Evolutionary conservation across 495 filamentous ascomycete genomes (phyloP), one percentile per base, ranked within the genome.

Genomic region (Oidiodendron maius): DNA sequence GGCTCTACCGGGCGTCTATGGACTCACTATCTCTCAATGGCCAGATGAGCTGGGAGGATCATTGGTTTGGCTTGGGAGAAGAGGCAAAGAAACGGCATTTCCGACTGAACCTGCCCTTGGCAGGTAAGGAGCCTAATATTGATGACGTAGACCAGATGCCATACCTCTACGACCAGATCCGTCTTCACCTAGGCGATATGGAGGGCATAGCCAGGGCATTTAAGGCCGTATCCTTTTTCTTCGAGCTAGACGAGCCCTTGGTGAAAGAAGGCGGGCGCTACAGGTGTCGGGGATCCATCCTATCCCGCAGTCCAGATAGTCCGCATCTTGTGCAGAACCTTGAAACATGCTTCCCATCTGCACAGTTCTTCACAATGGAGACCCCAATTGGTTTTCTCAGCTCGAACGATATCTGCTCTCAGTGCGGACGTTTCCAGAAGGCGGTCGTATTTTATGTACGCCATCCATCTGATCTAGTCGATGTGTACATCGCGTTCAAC

Each of bases 201-300:
- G 30, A 51, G n/a, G 53, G 40, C 26, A 38, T 56, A 10, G 41
- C 53, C 24, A 25, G 48, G 23, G 53, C 53, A 26, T 46, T 56
- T 16, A 56, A 56, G 17, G 52, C 46, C 10, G 46, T 50, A 41
- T 28, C 40, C 22, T 55, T 55, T 40, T 55, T 55, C 40, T 56
- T 56, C 44, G 53, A 56, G 42, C 53, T 56, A 12, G 21, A 51
- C 36, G 41, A 16, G 28, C 53, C 48, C 24, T 26, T 44, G 36
- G 32, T 22, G n/a, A 15, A 9, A 17, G 24, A 51, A 11, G 37
- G 40, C 12, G 34, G 35, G 6, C 34, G 18, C 15, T 56, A 51
- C 22, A 40, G 13, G 15, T 56, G 42, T 23, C 23, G 38, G 37
- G 42, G 53, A 16, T 56, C 47, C 13, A 47, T 56, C 23, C 53